Percentiles rank a stretch among this genome's conserved stretches.
These are phyloP conservation scores for Phytopythium montanum DNA, from an alignment of 352 stramenopile species.

Conservation along the genomic window DNA sequence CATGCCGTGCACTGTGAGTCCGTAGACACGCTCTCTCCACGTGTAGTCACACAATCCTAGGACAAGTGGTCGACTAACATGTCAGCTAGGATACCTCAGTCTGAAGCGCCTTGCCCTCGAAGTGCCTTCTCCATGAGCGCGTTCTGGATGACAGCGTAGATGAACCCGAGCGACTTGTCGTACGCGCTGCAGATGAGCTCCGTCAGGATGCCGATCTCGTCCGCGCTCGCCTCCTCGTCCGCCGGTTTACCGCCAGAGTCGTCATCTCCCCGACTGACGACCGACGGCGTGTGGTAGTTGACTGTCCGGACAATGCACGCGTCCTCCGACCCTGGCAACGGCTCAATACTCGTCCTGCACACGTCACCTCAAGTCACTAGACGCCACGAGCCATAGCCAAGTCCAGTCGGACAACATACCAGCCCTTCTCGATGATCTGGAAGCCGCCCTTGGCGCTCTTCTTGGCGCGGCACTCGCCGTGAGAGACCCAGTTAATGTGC, in stretches of 20 bases:
- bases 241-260: not conserved
- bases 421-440: constrained; percentile 34
- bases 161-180: constrained; percentile 15
- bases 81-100: not conserved
- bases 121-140: constrained; percentile 23
- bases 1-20: no score
- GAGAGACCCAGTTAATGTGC: constrained; percentile 26
- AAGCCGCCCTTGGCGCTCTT: constrained; percentile 26
- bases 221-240: not conserved
- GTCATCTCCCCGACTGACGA: constrained; percentile 1
- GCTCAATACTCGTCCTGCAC: constrained; percentile 13
- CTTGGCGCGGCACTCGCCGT: constrained; percentile 28
- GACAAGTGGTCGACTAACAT: not conserved
- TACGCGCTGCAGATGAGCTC: constrained; percentile 25
- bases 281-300: constrained; percentile 9
- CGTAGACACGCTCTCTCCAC: no score
- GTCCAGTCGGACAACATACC: constrained; percentile 19
- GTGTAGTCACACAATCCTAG: no score
- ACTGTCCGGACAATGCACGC: constrained; percentile 14
- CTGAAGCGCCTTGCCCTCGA: not conserved
- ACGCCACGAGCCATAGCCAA: not conserved
- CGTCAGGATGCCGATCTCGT: constrained; percentile 29
- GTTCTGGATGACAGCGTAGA: constrained; percentile 33
- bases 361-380: no score
- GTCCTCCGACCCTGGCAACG: not conserved